Evolutionary conservation across 1,139 yeast species (phyloP), one percentile per base, ranked within the genome.

Genomic region (Zhuliangozyma blackwelliae): DNA sequence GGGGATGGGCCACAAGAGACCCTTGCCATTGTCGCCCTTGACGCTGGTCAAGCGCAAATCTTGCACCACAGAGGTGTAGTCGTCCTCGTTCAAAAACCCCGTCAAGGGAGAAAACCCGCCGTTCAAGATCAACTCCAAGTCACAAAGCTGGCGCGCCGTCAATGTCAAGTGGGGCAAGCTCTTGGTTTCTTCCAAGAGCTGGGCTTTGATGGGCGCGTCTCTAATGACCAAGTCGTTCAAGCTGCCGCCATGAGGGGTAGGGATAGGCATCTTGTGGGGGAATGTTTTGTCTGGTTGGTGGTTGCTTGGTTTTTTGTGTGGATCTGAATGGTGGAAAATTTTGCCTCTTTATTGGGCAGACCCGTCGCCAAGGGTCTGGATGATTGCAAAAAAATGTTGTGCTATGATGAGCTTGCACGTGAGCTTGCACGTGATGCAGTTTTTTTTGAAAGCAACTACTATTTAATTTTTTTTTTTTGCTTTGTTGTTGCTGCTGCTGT

Each of bases 71-170:
- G 83, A 72, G 31, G 75, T 67, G 63, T 90, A 90, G 61, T 90
- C 97, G 43, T 76, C 73, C 64, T 89, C 79, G 55, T 75, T 79
- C 60, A 90, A 67, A 66, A 90, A 90, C 1, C 97, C 97, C 39
- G 79, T 77, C 50, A 90, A 73, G 32, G 97, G 97, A 33, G 96
- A 87, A 59, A 90, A 90, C 5, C 97, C 97, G 61, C 97, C 97
- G 52, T 84, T 85, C 47, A 90, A 69, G 54, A 90, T 86, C 61
- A 90, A 75, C 65, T 90, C 97, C 56, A 90, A 68, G 63, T 90
- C 97, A 64, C 97, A 90, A 43, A 90, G 72, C 61, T 90, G 97
- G 60, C 97, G 83, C 46, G 82, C 92, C 21, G 95, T 82, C 49
- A 90, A 72, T 16, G 65, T 66, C 40, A 84, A 63, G 30, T 77